Base-by-base conservation (phyloP, 225 moss, liverwort and hornwort genomes). In the Climacium dendroides region DNA sequence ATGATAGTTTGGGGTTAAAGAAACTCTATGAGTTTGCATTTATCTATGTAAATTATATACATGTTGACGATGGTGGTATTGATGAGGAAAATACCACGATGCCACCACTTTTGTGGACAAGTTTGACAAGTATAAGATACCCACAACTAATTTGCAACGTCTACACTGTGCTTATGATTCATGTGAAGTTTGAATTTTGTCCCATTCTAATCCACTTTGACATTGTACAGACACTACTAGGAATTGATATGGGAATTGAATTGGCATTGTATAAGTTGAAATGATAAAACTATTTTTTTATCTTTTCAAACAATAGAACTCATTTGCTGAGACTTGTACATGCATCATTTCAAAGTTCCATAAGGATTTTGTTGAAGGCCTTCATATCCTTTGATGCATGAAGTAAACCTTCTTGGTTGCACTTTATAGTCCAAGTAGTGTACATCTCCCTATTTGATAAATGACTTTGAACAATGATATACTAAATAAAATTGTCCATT, bases 181-280 rank as follows among this genome's bases (percentile, higher is more conserved):
- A n/a, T 10, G 3, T 11, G 10, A n/a, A n/a, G 20, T 66, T n/a
- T n/a, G 11, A n/a, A 66, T 66, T n/a, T 1, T 20, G 1, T n/a
- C 1, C 2, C 4, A 1, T 0, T 4, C 2, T 67, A 1, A 22
- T 22, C 7, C 1, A 2, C 20, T 37, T 22, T 0, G 1, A 2
- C 3, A 2, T 66, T 1, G 1, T 67, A 22, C 0, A 2, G 7
- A 37, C 13, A 22, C 22, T 4, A 23, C 6, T 37, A 2, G 17
- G 13, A 67, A 67, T 1, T 67, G 1, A 67, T 20, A 67, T 37
- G 0, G 7, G 0, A 23, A 23, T 37, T 23, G 37, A 23, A 67
- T 37, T 23, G 12, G 7, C 37, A 67, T 67, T 24, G 39, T 7
- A 69, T 39, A 3, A 24, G 4, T 39, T 69, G 39, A 69, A 24